Evolutionary conservation across 2,329 filamentous ascomycete genomes (phyloP).

Genomic region (Arthroderma uncinatum): DNA sequence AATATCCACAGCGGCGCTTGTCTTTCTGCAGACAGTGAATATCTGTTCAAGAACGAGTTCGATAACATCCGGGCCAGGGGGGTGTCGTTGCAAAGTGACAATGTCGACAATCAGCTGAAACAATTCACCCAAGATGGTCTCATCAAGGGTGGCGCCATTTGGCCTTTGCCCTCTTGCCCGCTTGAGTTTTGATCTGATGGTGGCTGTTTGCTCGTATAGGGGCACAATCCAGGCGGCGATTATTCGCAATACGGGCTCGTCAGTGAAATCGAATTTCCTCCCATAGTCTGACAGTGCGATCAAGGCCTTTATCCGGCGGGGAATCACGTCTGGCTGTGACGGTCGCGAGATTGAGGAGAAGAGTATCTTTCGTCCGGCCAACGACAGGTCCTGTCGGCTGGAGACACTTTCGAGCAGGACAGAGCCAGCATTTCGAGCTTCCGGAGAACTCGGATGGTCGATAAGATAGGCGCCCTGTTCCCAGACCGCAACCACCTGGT

Average conservation of each 20-base stretch:
- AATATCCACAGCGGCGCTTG: conserved; percentile 32
- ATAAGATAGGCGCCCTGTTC: conserved; percentile 30
- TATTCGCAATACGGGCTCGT: conserved; percentile 29
- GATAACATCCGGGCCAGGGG: conserved; percentile 27
- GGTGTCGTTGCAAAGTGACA: conserved; percentile 33
- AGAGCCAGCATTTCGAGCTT: conserved; percentile 28
- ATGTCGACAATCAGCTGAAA: conserved; percentile 35
- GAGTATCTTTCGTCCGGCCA: conserved; percentile 24
- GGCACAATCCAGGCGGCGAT: conserved; percentile 31
- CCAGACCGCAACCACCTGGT: conserved; percentile 33
- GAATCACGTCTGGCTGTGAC: conserved; percentile 28
- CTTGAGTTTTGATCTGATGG: conserved; percentile 28
- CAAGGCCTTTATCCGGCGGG: conserved; percentile 30
- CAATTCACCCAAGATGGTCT: conserved; percentile 28
- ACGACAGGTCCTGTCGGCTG: conserved; percentile 30
- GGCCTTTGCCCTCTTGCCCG: conserved; percentile 26
- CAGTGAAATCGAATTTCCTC: conserved; percentile 32
- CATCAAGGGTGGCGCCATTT: conserved; percentile 25
- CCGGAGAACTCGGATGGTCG: conserved; percentile 25
- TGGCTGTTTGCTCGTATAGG: conserved; percentile 29
- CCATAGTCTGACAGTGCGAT: conserved; percentile 35
- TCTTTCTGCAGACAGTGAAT: conserved; percentile 32
- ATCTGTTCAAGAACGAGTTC: conserved; percentile 28
- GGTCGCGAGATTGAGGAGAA: conserved; percentile 28
- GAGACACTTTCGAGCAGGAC: conserved; percentile 29